Base-by-base conservation (phyloP, 495 filamentous ascomycete genomes). In the Penicillium soppii region DNA sequence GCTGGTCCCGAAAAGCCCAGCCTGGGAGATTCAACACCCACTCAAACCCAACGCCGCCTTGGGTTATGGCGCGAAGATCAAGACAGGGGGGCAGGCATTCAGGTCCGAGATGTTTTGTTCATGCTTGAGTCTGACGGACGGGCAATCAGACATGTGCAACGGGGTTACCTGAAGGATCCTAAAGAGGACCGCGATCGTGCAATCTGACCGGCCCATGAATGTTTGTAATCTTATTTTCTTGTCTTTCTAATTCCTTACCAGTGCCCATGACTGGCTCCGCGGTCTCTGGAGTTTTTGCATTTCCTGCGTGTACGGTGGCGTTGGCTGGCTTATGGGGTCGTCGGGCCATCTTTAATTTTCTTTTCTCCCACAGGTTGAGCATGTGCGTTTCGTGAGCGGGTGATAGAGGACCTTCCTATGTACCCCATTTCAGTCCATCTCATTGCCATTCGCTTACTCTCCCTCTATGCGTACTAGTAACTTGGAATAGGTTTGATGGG, bases 111-210 rank as follows among this genome's bases (percentile, higher is more conserved):
- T 55, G 58, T 81, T 9, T 47, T 81, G 19, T 77, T 75, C 41
- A 76, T 77, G 59, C 65, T 80, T 13, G 78, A 81, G 53, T 60
- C 67, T 13, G 77, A 81, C 57, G 70, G 77, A 15, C 66, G 73
- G 50, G 73, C 65, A 13, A 63, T 65, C 15, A 67, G 69, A 21
- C 73, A 77, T 58, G 59, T 77, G 17, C 73, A 77, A 54, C 69
- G 71, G 47, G 73, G 69, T 15, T 77, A 75, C 32, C 63, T 66
- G 22, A 75, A 69, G 42, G 72, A 75, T 55, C 54, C 70, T 37
- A 74, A 69, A 59, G 73, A 76, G 51, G 72, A 76, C 40, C 67
- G 65, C 39, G 27, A 52, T 27, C 62, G 56, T 37, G 56, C 58
- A 38, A 61, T 60, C 19, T 75, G 52, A 68, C 33, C n/a, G 17